Evolutionary conservation across 306 rosid species (phyloP).

Genomic region (Trifolium pratense): DNA sequence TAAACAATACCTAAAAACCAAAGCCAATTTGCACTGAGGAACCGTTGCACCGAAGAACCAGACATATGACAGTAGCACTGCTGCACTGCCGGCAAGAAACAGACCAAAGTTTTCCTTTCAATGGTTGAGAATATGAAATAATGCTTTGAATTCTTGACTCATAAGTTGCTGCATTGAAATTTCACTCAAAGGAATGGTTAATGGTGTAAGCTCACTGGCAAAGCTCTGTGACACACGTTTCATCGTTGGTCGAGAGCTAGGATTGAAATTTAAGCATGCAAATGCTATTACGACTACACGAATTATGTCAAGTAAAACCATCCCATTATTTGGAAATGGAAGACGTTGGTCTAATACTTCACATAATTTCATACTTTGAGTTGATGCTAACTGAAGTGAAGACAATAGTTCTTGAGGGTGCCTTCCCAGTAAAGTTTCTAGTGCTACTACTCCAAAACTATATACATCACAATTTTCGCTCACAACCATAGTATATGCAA

Average conservation of each 20-base stretch:
- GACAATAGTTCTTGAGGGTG: slow-evolving; percentile 36
- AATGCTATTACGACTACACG: not conserved
- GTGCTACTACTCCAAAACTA: slow-evolving; percentile 37
- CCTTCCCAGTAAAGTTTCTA: slow-evolving; percentile 33
- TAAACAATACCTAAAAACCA: too few species aligned
- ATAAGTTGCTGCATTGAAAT: slow-evolving; percentile 30
- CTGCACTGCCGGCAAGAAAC: too few species aligned
- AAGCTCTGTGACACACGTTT: slow-evolving; percentile 6
- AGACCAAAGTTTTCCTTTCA: not conserved
- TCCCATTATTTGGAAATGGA: not conserved
- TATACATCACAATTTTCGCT: slow-evolving; percentile 42
- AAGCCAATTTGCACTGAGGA: too few species aligned
- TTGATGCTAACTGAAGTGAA: slow-evolving; percentile 11
- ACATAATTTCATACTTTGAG: not conserved
- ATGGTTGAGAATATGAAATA: not conserved
- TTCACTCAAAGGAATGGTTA: not conserved
- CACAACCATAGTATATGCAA: slow-evolving; percentile 32
- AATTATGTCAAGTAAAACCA: slow-evolving; percentile 1
- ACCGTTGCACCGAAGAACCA: too few species aligned
- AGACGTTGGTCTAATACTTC: slow-evolving; percentile 35
- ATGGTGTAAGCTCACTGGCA: not conserved
- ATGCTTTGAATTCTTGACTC: not conserved
- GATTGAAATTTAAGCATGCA: slow-evolving; percentile 32
- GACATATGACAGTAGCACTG: too few species aligned
- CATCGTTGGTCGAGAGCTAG: slow-evolving; percentile 24